A percentile compares a stretch with the other conserved stretches of the same genome.
phyloP scores from a whole-genome alignment of 768 basidiomycete genomes.

The Kondoa subrosea region DNA sequence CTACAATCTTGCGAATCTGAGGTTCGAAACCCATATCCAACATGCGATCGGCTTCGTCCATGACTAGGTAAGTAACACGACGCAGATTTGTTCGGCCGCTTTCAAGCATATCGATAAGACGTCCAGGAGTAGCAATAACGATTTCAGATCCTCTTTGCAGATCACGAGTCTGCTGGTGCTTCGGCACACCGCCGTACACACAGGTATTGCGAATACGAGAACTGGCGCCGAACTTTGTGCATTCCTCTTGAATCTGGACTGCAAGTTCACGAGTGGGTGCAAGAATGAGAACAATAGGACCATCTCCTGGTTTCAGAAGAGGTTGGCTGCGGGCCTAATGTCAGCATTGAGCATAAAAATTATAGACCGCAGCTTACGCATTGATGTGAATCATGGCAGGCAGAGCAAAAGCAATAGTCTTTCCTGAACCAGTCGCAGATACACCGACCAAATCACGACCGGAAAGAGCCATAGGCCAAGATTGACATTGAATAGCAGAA shows the following conservation, averaged over 20 bases:
- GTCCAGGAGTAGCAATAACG: conserved; percentile 99
- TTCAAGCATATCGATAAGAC: conserved; percentile 98
- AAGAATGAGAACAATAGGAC: conserved; percentile 88
- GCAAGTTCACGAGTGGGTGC: conserved; percentile 97
- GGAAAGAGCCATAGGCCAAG: conserved; percentile 96
- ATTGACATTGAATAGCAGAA: conserved; percentile 93
- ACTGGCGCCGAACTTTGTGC: conserved; percentile 78
- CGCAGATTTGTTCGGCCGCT: conserved; percentile 88
- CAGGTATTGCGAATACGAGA: conserved; percentile 97
- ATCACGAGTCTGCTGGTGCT: conserved; percentile 95
- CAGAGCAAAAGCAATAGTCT: conserved; percentile 94
- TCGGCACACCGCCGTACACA: conserved; percentile 96
- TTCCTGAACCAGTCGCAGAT: conserved; percentile 95
- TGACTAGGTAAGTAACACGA: conserved; percentile 73
- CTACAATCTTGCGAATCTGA: conserved; percentile 93
- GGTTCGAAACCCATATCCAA: conserved; percentile 99
- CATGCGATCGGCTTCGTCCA: conserved; percentile 99
- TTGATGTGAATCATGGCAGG: conserved; percentile 99
- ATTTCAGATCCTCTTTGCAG: conserved; percentile 92
- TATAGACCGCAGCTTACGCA: conserved; percentile 36
- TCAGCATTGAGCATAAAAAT: not conserved
- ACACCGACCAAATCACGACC: conserved; percentile 91
- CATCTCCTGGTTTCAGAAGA: conserved; percentile 78
- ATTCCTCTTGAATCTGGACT: conserved; percentile 97
- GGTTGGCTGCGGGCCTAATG: conserved; percentile 43